A percentile compares a stretch with the other conserved stretches of the same genome.
Conservation (phyloP, 495 filamentous ascomycete genomes). For the Apodospora peruviana region DNA sequence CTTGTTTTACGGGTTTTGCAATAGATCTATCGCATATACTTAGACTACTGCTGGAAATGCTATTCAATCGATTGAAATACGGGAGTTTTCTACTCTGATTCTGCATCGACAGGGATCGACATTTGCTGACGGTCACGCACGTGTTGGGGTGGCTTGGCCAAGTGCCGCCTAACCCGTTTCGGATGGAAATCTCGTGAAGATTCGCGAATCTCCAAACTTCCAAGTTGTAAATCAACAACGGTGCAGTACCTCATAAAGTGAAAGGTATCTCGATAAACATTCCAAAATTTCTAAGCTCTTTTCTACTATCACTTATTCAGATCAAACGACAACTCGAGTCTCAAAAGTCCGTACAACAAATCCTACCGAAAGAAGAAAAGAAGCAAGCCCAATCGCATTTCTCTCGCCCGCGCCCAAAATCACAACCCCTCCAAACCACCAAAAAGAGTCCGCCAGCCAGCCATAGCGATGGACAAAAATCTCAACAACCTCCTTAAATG, state of each 20-base stretch:
- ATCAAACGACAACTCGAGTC: neutral
- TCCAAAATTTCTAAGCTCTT: neutral
- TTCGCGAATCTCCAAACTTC: conserved; percentile 14
- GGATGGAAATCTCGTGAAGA: conserved; percentile 29
- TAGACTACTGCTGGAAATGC: too few species aligned
- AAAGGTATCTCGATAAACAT: neutral
- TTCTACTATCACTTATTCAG: neutral
- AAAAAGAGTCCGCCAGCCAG: conserved; percentile 1
- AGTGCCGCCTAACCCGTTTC: conserved; percentile 15
- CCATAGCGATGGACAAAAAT: conserved; percentile 34
- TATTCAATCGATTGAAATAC: too few species aligned
- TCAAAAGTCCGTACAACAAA: neutral
- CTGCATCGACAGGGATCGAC: neutral
- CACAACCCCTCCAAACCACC: neutral
- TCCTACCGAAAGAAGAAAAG: neutral
- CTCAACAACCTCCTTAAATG: conserved; percentile 81
- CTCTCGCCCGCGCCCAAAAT: too few species aligned
- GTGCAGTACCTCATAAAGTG: neutral
- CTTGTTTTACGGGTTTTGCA: too few species aligned
- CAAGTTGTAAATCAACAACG: neutral
- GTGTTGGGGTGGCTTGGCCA: neutral
- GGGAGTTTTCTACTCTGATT: neutral
- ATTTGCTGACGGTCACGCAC: neutral
- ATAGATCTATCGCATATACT: too few species aligned
- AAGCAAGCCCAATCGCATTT: neutral